These are phyloP conservation scores for Boletellus ananiceps DNA, from an alignment of 768 basidiomycete genomes.

Conservation along the genomic window DNA sequence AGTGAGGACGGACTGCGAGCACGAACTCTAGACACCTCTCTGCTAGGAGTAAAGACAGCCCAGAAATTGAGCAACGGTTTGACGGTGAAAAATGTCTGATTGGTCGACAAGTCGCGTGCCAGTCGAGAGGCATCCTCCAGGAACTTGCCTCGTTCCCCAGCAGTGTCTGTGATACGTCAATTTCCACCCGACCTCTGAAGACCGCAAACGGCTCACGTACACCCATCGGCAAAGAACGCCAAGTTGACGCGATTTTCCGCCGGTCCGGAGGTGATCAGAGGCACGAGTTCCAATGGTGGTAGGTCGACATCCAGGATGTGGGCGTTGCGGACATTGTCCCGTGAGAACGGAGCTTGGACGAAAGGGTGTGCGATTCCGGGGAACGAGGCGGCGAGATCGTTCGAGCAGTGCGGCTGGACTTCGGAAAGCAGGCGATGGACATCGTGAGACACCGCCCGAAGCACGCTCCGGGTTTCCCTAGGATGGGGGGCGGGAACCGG, in stretches of 20 bases:
- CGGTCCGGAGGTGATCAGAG: constrained; percentile 58
- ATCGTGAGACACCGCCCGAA: constrained; percentile 22
- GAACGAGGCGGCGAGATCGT: constrained; percentile 15
- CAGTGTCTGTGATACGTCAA: constrained; percentile 41
- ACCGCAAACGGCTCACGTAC: constrained; percentile 37
- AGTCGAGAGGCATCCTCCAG: constrained; percentile 60
- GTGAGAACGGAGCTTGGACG: constrained; percentile 12
- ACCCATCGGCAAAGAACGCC: constrained; percentile 76
- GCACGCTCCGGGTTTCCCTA: constrained; percentile 3
- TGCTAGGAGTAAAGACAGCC: constrained; percentile 74
- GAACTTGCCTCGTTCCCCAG: constrained; percentile 57
- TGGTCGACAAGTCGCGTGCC: constrained; percentile 63
- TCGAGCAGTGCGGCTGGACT: constrained; percentile 22
- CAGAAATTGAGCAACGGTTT: constrained; percentile 76
- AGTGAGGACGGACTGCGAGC: constrained; percentile 22
- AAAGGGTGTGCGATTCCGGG: neutral
- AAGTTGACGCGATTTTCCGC: constrained; percentile 66
- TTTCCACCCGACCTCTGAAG: neutral
- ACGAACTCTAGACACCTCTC: constrained; percentile 44
- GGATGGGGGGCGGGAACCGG: constrained; percentile 11
- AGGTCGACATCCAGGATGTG: constrained; percentile 10
- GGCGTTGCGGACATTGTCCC: neutral
- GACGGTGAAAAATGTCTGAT: constrained; percentile 75
- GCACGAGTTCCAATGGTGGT: constrained; percentile 51
- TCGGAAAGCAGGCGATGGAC: constrained; percentile 9